Evolutionary conservation across 805 yeast species (phyloP).

Genomic region (Hanseniaspora lachancei): DNA sequence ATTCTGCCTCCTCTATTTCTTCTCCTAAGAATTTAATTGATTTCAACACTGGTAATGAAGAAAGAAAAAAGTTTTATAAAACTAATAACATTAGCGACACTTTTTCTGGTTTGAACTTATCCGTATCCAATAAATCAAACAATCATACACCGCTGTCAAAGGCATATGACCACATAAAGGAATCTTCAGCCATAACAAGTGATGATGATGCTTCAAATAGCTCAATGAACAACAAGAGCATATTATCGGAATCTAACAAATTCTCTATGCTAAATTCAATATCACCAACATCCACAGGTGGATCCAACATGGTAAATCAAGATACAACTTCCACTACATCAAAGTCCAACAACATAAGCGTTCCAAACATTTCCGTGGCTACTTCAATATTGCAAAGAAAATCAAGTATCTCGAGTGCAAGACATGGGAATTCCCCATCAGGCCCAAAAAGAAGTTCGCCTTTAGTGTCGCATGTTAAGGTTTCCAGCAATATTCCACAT

Average conservation of each 20-base stretch:
- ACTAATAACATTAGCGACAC: not conserved
- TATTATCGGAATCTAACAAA: not conserved
- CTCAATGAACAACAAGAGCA: not conserved
- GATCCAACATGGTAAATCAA: not conserved
- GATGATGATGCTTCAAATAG: not conserved
- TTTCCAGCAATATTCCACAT: slow-evolving; percentile 32
- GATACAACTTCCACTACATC: not conserved
- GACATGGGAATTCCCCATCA: slow-evolving; percentile 13
- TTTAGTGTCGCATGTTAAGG: slow-evolving; percentile 23
- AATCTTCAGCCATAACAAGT: not conserved
- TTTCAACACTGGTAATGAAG: not conserved
- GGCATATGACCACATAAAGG: not conserved
- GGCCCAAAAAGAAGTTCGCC: slow-evolving; percentile 49
- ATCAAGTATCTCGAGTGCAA: slow-evolving; percentile 21
- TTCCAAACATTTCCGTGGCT: slow-evolving; percentile 15
- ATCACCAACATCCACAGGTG: slow-evolving; percentile 3
- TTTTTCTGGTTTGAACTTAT: not conserved
- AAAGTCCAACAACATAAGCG: not conserved
- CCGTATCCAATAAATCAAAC: not conserved
- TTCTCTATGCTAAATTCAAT: not conserved
- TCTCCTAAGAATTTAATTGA: not conserved
- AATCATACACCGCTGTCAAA: not conserved
- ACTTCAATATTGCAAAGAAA: slow-evolving; percentile 18
- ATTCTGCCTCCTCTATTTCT: not conserved
- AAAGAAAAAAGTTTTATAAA: not conserved